Evolutionary conservation across 2,329 filamentous ascomycete genomes (phyloP).

Genomic region (Mariannaea elegans): DNA sequence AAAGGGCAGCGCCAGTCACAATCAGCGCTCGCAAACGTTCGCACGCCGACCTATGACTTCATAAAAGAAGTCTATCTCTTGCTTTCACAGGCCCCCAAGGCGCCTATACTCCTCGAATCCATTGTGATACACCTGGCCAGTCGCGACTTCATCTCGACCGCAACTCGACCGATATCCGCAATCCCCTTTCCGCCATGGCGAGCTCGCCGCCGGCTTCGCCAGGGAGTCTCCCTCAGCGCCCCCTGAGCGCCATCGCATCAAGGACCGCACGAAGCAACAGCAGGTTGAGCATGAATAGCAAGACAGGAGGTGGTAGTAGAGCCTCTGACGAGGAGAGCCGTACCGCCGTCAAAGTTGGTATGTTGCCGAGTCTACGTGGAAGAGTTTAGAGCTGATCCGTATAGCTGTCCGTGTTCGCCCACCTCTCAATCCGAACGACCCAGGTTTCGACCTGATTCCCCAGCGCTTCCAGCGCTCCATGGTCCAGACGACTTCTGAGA

Average conservation of each 20-base stretch:
- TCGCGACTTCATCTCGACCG: constrained; percentile 22
- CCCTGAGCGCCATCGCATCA: constrained; percentile 79
- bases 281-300: constrained; percentile 85
- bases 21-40: constrained; percentile 29
- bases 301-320: constrained; percentile 78
- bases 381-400: neutral
- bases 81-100: constrained; percentile 29
- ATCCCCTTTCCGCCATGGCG: constrained; percentile 60
- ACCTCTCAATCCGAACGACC: constrained; percentile 82
- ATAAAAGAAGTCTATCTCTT: constrained; percentile 26
- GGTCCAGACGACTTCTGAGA: constrained; percentile 87
- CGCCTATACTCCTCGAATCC: constrained; percentile 20
- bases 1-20: no score
- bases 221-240: constrained; percentile 67
- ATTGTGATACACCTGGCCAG: constrained; percentile 22
- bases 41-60: constrained; percentile 37
- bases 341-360: constrained; percentile 96
- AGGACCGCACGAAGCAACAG: constrained; percentile 81
- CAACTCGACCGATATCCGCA: constrained; percentile 9
- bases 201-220: constrained; percentile 76
- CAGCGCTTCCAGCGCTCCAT: constrained; percentile 94
- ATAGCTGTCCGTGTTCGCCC: constrained; percentile 92
- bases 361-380: constrained; percentile 52
- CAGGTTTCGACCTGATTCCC: constrained; percentile 93
- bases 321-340: constrained; percentile 90